Conservation (phyloP, 176 grass and related monocot genomes). For the Carex scoparia region DNA sequence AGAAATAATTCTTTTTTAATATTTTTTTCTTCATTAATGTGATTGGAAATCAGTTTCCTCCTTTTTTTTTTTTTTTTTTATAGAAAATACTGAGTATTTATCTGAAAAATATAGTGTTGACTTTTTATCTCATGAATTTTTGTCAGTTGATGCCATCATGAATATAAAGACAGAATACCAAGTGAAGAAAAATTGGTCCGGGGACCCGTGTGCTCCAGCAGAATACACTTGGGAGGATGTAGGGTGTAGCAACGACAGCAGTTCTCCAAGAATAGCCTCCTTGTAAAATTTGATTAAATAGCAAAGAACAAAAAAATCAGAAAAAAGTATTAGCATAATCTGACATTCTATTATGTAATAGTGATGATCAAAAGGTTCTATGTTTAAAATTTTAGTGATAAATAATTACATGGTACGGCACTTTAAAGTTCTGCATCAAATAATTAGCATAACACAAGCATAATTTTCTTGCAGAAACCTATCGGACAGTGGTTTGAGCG, state of each 20-base stretch:
- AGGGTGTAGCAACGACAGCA: background rate
- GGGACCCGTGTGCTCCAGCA: background rate
- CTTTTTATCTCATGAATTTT: background rate
- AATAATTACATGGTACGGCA: background rate
- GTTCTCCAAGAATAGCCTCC: slow-evolving; percentile 1
- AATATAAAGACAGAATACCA: slow-evolving; percentile 5
- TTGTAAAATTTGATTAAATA: background rate
- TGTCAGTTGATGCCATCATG: slow-evolving; percentile 27
- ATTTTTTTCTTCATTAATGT: background rate
- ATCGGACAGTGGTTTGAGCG: slow-evolving; percentile 5
- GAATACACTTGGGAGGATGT: background rate
- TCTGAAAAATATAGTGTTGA: background rate
- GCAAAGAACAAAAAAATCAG: background rate
- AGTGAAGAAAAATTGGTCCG: slow-evolving; percentile 15
- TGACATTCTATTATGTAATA: background rate
- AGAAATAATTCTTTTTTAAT: background rate
- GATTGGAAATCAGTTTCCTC: background rate
- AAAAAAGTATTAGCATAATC: background rate
- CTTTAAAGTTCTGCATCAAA: background rate
- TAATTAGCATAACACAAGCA: background rate
- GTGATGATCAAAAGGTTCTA: background rate
- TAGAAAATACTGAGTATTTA: background rate
- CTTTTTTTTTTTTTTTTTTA: background rate
- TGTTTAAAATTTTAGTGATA: background rate
- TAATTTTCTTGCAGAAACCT: background rate